Evolutionary conservation across 495 filamentous ascomycete genomes (phyloP), one percentile per base, ranked within the genome.

Genomic region (Penicillium angulare): DNA sequence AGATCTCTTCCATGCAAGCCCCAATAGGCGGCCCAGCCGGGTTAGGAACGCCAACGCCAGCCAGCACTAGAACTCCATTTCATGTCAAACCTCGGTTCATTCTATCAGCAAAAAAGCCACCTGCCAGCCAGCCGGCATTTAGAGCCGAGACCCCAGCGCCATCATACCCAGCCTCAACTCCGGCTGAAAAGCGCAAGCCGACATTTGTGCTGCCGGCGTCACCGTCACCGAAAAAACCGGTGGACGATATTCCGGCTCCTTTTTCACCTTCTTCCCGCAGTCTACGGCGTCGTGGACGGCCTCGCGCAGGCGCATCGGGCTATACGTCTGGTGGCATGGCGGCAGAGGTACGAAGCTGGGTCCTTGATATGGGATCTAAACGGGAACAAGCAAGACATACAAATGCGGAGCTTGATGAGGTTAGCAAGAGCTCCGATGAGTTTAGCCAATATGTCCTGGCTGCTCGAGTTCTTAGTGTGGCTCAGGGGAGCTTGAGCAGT

Each of bases 281-380:
- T 3, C 48, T 72, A 0, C 58, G 54, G 20, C 67, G 70, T 18
- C 65, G 66, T 12, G 71, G 72, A 7, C 50, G 65, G 22, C 35
- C 50, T 3, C 64, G 64, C 12, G 41, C 60, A 5, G 49, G 53
- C 15, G 56, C 43, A 0, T 50, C 58, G 5, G 54, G 32, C 3
- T 75, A 74, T 49, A 22, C 66, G 0, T 61, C 72, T 2, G 73
- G 69, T 9, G 73, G 73, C 13, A 73, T 76, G 71, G 73, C 73
- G 2, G 62, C 71, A 2, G 59, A 73, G 36, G 64, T 73, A 17
- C 72, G 73, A 21, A 61, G 71, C 38, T 76, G 73, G 73, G 59
- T 76, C 24, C 53, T 76, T 18, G 73, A 76, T 40, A 68, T 63
- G 52, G 72, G 69, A 15, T 50, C 65, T 2, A 73, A 66, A 41